Evolutionary conservation across 352 stramenopile genomes (phyloP).

Genomic region (Globisporangium polare): DNA sequence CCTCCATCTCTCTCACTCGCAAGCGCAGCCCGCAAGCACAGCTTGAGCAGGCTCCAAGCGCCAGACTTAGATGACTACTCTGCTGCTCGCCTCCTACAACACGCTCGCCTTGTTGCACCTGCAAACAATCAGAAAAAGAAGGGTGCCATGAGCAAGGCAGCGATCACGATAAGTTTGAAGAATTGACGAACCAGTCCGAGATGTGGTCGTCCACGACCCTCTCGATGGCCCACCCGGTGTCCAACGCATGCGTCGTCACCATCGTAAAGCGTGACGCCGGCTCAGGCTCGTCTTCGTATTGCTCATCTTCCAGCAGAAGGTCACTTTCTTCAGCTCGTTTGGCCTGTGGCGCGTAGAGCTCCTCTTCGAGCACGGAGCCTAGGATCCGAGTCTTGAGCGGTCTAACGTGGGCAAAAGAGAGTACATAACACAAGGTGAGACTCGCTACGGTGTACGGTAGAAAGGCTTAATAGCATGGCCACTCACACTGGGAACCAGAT

Average conservation of each 20-base stretch:
- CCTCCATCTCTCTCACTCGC: too few species aligned
- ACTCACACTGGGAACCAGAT: slow-evolving; percentile 73
- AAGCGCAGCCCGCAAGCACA: too few species aligned
- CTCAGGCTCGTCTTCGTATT: not conserved
- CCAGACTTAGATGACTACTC: too few species aligned
- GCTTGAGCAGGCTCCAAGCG: too few species aligned
- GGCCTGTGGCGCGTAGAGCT: slow-evolving; percentile 20
- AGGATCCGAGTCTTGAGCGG: slow-evolving; percentile 80
- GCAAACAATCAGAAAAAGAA: not conserved
- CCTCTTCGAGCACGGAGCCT: slow-evolving; percentile 78
- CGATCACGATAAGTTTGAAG: too few species aligned
- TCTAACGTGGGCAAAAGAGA: slow-evolving; percentile 18
- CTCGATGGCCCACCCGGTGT: not conserved
- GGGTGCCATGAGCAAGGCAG: not conserved
- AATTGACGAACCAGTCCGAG: slow-evolving; percentile 5
- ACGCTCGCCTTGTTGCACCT: slow-evolving; percentile 4
- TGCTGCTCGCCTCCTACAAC: not conserved
- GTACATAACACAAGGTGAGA: slow-evolving; percentile 23
- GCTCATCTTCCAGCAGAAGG: not conserved
- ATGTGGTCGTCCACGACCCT: not conserved
- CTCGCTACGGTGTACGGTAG: not conserved
- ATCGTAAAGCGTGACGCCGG: not conserved
- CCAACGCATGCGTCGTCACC: not conserved
- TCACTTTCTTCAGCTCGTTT: not conserved
- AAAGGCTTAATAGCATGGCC: not conserved